phyloP scores from a whole-genome alignment of 225 moss, liverwort and hornwort species.

The Sphagnum contortum region DNA sequence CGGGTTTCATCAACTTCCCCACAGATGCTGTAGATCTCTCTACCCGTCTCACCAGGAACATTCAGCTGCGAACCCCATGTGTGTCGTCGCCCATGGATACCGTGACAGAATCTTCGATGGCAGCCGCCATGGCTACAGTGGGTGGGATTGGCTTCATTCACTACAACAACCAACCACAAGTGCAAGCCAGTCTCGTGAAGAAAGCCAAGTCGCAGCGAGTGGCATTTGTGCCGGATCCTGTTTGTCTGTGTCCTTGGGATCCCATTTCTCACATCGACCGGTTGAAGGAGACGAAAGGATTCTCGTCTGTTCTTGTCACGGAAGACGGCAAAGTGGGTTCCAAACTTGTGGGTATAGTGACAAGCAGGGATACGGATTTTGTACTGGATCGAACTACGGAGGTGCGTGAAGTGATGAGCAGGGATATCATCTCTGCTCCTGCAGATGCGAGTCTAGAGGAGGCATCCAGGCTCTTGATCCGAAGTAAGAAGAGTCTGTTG shows the following conservation, averaged over 20 bases:
- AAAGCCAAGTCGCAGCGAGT: slow-evolving; percentile 53
- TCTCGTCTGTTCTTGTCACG: slow-evolving; percentile 69
- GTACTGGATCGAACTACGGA: slow-evolving; percentile 34
- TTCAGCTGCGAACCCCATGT: slow-evolving; percentile 50
- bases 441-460: slow-evolving; percentile 30
- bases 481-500: slow-evolving; percentile 60
- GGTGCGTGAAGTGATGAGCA: slow-evolving; percentile 51
- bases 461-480: slow-evolving; percentile 30
- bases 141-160: slow-evolving; percentile 72
- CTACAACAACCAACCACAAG: slow-evolving; percentile 43
- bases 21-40: slow-evolving; percentile 48
- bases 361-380: slow-evolving; percentile 61
- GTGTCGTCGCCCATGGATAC: slow-evolving; percentile 82
- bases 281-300: slow-evolving; percentile 42
- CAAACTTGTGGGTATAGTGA: slow-evolving; percentile 60
- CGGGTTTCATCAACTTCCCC: slow-evolving; percentile 38
- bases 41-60: slow-evolving; percentile 49
- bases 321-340: slow-evolving; percentile 47
- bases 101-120: slow-evolving; percentile 64
- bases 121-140: slow-evolving; percentile 63
- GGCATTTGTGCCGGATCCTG: slow-evolving; percentile 47
- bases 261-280: slow-evolving; percentile 25
- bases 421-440: slow-evolving; percentile 50
- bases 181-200: slow-evolving; percentile 54
- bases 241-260: slow-evolving; percentile 39